Evolutionary conservation across 2,329 filamentous ascomycete genomes (phyloP).

Genomic region (Cercospora brassicicola): DNA sequence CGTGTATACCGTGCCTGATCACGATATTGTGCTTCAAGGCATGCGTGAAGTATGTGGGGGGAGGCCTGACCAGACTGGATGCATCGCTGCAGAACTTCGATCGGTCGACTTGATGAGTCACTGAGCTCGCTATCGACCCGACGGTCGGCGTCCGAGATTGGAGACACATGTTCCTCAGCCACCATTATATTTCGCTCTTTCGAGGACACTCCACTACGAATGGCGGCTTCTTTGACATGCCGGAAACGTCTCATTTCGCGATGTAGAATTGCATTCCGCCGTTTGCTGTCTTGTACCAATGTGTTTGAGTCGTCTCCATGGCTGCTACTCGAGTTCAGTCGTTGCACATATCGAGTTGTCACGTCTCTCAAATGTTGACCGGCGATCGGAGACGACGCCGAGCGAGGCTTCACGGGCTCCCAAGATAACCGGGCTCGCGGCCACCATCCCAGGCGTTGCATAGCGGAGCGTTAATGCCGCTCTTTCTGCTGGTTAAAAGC

Average conservation of each 20-base stretch:
- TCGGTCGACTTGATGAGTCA: background rate
- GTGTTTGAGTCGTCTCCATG: background rate
- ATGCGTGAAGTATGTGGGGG: background rate
- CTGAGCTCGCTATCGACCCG: background rate
- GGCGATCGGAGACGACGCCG: background rate
- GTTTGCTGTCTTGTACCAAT: background rate
- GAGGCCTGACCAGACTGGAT: background rate
- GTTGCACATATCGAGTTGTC: background rate
- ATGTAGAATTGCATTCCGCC: background rate
- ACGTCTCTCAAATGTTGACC: background rate
- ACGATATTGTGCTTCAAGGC: background rate
- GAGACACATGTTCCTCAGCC: rapidly evolving
- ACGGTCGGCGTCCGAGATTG: background rate
- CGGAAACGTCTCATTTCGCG: background rate
- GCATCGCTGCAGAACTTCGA: background rate
- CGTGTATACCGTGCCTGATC: background rate
- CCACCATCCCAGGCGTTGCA: too few relatives aligned
- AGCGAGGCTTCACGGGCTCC: background rate
- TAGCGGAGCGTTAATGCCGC: background rate
- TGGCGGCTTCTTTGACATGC: background rate
- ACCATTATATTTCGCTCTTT: background rate
- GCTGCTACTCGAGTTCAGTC: background rate
- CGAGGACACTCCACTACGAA: background rate
- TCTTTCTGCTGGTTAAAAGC: background rate
- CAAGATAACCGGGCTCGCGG: background rate